Conservation (phyloP, 306 rosid genomes). For the Pueraria montana region DNA sequence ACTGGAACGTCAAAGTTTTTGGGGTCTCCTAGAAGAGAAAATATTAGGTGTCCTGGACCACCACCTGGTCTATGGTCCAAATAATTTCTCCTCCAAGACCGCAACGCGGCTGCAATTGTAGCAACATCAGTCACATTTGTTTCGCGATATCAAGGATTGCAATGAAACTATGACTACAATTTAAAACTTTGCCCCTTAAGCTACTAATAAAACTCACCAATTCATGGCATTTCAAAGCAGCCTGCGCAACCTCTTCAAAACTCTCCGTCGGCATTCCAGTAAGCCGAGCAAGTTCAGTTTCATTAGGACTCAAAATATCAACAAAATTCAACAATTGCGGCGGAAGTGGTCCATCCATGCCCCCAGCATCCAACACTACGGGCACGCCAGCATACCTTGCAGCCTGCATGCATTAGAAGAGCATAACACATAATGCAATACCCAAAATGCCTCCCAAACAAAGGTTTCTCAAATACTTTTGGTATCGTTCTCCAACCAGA, state of each 20-base stretch:
- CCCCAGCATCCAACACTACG: constrained; percentile 90
- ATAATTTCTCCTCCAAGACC: no score
- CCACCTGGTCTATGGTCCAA: no score
- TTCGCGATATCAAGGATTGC: no score
- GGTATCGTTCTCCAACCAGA: no score
- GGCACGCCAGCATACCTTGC: constrained; percentile 85
- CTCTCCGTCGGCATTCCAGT: constrained; percentile 77
- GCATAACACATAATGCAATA: constrained; percentile 22
- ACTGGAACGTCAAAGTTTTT: no score
- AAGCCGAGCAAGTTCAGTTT: constrained; percentile 81
- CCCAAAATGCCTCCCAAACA: background rate
- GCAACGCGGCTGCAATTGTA: no score
- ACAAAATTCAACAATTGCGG: constrained; percentile 69
- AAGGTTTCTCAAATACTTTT: no score
- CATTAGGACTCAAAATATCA: constrained; percentile 92
- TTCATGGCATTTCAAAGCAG: constrained; percentile 77
- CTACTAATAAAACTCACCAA: constrained; percentile 60
- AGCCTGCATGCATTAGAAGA: constrained; percentile 61
- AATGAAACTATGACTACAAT: no score
- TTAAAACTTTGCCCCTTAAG: no score
- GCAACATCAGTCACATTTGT: no score
- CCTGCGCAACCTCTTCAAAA: constrained; percentile 71
- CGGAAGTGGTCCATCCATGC: constrained; percentile 79
- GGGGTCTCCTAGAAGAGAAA: no score
- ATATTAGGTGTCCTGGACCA: no score